Percentiles rank a stretch among this genome's conserved stretches.
phyloP scores from a whole-genome alignment of 2,329 filamentous ascomycete species.

The Sclerotiophoma versabilis region DNA sequence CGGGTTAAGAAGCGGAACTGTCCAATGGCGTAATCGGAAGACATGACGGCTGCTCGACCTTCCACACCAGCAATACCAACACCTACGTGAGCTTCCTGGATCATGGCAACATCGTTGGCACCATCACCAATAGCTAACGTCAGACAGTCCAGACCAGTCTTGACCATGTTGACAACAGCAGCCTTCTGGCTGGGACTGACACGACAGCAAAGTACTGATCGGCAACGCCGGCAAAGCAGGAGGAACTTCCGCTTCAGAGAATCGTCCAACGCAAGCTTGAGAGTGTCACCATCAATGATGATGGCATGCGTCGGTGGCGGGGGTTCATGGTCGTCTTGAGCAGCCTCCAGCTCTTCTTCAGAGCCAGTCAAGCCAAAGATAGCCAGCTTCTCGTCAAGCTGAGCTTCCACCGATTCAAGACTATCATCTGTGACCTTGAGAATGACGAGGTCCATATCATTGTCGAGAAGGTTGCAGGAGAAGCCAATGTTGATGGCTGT shows the following conservation, averaged over 20 bases:
- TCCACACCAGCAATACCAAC: slow-evolving; percentile 89
- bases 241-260: slow-evolving; percentile 89
- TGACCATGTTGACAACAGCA: slow-evolving; percentile 95
- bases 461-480: slow-evolving; percentile 96
- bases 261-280: slow-evolving; percentile 86
- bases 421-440: slow-evolving; percentile 83
- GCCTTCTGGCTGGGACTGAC: slow-evolving; percentile 97
- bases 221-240: slow-evolving; percentile 95
- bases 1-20: slow-evolving; percentile 87
- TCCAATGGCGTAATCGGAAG: slow-evolving; percentile 86
- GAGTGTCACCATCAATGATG: slow-evolving; percentile 92
- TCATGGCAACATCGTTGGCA: slow-evolving; percentile 93
- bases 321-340: slow-evolving; percentile 83
- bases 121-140: slow-evolving; percentile 90
- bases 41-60: slow-evolving; percentile 83
- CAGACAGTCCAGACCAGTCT: slow-evolving; percentile 93
- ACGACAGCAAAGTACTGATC: slow-evolving; percentile 94
- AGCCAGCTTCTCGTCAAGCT: slow-evolving; percentile 76
- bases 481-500: slow-evolving; percentile 99
- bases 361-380: slow-evolving; percentile 82
- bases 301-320: slow-evolving; percentile 89
- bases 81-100: slow-evolving; percentile 87
- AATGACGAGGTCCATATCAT: slow-evolving; percentile 95
- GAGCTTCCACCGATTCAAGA: slow-evolving; percentile 67
- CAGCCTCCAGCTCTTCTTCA: slow-evolving; percentile 81